Evolutionary conservation across 371 early-diverging fungal species (phyloP), one percentile per base, ranked within the genome.

Genomic region (Rhizopus delemar): DNA sequence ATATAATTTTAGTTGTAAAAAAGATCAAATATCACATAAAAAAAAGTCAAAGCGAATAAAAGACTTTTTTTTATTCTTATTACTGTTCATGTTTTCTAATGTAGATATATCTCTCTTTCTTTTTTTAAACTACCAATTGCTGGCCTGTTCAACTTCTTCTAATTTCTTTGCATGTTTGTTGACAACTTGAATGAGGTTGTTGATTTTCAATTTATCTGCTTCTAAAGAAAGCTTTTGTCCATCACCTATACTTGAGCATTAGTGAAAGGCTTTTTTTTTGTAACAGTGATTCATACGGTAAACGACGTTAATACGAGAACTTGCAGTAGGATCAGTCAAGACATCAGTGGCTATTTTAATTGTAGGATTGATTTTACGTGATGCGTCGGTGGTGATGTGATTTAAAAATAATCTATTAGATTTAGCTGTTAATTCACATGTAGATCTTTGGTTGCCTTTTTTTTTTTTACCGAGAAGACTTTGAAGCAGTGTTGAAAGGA

Each of bases 111-210:
- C 39, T 9, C 5, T 43, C 5, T 13, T n/a, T 28, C 29, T 3
- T 43, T 43, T 11, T n/a, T 43, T 6, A 11, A 43, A 48, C 56
- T 70, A 73, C 81, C 80, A 86, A 49, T 72, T 56, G 16, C 74
- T 71, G 58, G 84, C 83, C 59, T 80, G 80, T 62, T 86, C 83
- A 16, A 73, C 74, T 73, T 86, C 86, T 51, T 86, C 82, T 53
- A 86, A 64, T 52, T 81, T 81, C 67, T 74, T 80, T 54, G 84
- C 82, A 53, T 84, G 84, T 59, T 78, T 81, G 67, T 80, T 81
- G 5, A 84, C 81, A 43, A 73, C 62, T 41, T 78, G 79, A 46
- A 86, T 57, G 32, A 86, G 69, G 43, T 74, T 74, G 51, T 79
- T 75, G 53, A 86, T 78, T 53, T 80, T 81, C 62, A 83, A 60